Evolutionary conservation across 108 stramenopile species (phyloP), one percentile per base, ranked within the genome.

Genomic region (Phaeodactylum tricornutum): DNA sequence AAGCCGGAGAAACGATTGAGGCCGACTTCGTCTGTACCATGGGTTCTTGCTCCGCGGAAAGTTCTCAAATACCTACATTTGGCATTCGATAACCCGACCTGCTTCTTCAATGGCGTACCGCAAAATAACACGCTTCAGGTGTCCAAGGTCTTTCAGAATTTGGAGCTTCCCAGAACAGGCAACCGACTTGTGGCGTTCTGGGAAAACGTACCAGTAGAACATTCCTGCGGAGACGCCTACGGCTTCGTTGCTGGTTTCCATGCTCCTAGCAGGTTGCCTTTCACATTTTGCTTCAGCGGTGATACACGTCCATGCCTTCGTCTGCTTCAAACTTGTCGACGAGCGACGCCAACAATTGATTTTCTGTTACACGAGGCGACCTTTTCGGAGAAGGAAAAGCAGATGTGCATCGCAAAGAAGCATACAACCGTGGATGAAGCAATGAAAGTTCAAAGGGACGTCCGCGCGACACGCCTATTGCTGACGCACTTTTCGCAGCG

Each of bases 401-500:
- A 33, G 7, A 62, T 75, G 51, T 67, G 70, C 24, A 51, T 56
- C 1, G 36, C 42, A n/a, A 79, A 79, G 50, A 59, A 52, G 5
- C 78, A 79, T 29, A 72, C 67, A 5, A 75, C 78, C 7, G 51
- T 71, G 16, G 14, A 4, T 19, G 78, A 75, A 29, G 78, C 78
- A n/a, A 31, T 75, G 4, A 17, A 58, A 31, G 58, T 79, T 29
- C 74, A 71, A 26, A 21, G 27, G 8, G 49, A 40, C 5, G 67
- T 70, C 11, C 23, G 51, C 28, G 74, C 64, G 15, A 40, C 62
- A 9, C 43, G 50, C 34, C 60, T 59, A 27, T 30, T 79, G 21
- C 46, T 79, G 44, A 75, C 78, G 36, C 78, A 79, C 53, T 79
- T 79, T 59, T 75, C 74, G 1, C 78, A 79, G 41, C 55, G 78